These are phyloP conservation scores for Moelleriella libera DNA, from an alignment of 2,329 filamentous ascomycete species.

Conservation along the genomic window DNA sequence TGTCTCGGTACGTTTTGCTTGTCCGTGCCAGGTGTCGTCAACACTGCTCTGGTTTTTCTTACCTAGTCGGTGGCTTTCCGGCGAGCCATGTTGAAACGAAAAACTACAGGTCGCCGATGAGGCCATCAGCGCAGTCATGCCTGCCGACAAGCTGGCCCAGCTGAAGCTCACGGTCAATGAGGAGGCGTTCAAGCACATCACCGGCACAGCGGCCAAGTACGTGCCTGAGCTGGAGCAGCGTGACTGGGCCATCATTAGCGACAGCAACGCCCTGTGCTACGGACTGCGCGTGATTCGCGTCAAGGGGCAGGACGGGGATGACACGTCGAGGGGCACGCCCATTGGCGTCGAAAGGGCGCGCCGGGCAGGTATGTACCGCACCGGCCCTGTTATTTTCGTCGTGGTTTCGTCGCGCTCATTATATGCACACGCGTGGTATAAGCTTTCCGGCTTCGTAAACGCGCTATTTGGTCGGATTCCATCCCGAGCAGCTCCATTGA, in stretches of 20 bases:
- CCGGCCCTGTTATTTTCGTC: not conserved
- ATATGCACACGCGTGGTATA: not conserved
- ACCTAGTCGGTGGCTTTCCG: too few relatives aligned
- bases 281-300: slow-evolving; percentile 1
- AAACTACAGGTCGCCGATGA: not conserved
- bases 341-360: slow-evolving; percentile 3
- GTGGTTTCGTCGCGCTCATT: not conserved
- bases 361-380: not conserved
- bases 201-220: slow-evolving; percentile 1
- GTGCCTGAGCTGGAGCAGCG: slow-evolving; percentile 2
- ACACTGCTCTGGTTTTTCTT: not conserved
- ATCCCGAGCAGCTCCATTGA: not conserved
- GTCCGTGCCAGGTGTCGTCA: not conserved
- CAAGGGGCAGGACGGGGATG: not conserved
- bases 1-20: not conserved
- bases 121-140: not conserved
- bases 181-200: not conserved
- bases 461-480: slow-evolving; percentile 1
- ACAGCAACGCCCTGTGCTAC: slow-evolving; percentile 4
- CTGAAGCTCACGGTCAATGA: not conserved
- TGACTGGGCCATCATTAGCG: slow-evolving; percentile 2
- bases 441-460: slow-evolving; percentile 2
- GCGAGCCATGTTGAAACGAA: not conserved
- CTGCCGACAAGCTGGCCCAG: not conserved
- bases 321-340: not conserved